A percentile compares a stretch with the other conserved stretches of the same genome.
Evolutionary conservation across 805 yeast genomes (phyloP).

Genomic region (Metschnikowia lachancei): DNA sequence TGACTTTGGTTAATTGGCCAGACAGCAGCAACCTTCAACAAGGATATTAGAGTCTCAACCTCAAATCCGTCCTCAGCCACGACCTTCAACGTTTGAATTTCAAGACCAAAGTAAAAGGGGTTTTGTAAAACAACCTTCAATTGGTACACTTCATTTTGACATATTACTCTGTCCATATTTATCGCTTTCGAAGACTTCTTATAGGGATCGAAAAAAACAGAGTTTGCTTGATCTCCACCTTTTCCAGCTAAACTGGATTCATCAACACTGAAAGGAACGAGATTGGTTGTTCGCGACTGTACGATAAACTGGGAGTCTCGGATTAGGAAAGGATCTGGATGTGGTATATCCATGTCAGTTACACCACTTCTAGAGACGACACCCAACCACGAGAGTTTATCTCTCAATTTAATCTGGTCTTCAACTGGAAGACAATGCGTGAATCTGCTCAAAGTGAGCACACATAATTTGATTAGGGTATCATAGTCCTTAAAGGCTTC

Average conservation of each 20-base stretch:
- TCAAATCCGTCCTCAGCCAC: slow-evolving; percentile 28
- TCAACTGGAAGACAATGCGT: slow-evolving; percentile 50
- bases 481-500: slow-evolving; percentile 48
- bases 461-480: slow-evolving; percentile 42
- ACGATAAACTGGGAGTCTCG: slow-evolving; percentile 43
- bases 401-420: slow-evolving; percentile 53
- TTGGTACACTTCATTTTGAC: slow-evolving; percentile 54
- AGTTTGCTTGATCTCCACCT: slow-evolving; percentile 1
- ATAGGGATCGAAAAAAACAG: slow-evolving; percentile 52
- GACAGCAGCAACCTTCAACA: not conserved
- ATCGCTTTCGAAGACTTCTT: slow-evolving; percentile 27
- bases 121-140: slow-evolving; percentile 63
- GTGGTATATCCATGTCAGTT: slow-evolving; percentile 34
- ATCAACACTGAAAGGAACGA: slow-evolving; percentile 8
- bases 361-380: slow-evolving; percentile 24
- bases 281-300: slow-evolving; percentile 5
- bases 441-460: slow-evolving; percentile 55
- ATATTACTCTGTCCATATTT: slow-evolving; percentile 47
- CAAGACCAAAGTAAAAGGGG: slow-evolving; percentile 75
- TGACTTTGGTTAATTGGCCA: slow-evolving; percentile 4
- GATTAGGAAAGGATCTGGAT: slow-evolving; percentile 74
- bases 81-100: slow-evolving; percentile 49
- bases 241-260: not conserved
- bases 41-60: slow-evolving; percentile 25
- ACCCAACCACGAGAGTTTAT: slow-evolving; percentile 27